Evolutionary conservation across 129 eudicot species (phyloP).

Genomic region (Lactuca saligna): DNA sequence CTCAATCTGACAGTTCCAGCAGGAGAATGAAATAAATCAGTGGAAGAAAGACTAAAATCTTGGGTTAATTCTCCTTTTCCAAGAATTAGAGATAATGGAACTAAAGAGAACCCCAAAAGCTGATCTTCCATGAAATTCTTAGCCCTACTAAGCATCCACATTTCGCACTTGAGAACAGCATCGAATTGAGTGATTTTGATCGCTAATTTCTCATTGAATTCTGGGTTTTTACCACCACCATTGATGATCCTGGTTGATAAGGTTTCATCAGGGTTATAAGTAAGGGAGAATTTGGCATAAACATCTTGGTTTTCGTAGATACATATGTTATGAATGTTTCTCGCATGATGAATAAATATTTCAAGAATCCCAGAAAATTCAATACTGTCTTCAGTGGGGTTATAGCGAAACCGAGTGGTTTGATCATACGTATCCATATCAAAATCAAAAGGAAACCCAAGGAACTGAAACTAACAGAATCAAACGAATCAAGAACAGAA

Average conservation of each 20-base stretch:
- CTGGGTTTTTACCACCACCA: conserved; percentile 88
- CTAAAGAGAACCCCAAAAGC: conserved; percentile 75
- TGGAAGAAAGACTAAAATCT: conserved; percentile 74
- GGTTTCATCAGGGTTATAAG: conserved; percentile 74
- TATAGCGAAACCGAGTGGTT: conserved; percentile 39
- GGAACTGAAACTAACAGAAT: background rate
- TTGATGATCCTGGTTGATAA: conserved; percentile 54
- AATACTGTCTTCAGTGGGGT: conserved; percentile 34
- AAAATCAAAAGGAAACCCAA: background rate
- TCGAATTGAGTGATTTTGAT: conserved; percentile 59
- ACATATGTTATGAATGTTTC: conserved; percentile 89
- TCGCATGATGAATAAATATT: conserved; percentile 75
- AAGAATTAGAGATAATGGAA: conserved; percentile 54
- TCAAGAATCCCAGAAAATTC: conserved; percentile 70
- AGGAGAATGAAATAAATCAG: conserved; percentile 87
- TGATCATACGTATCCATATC: conserved; percentile 55
- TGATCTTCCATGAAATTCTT: conserved; percentile 78
- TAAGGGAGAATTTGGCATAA: conserved; percentile 81
- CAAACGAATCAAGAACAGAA: conserved; percentile 7
- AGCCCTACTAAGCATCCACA: conserved; percentile 88
- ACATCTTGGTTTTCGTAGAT: conserved; percentile 92
- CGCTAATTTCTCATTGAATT: conserved; percentile 56
- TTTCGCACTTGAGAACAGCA: conserved; percentile 80
- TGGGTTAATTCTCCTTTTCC: conserved; percentile 53
- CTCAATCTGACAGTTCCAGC: conserved; percentile 75